Percentiles rank a stretch among this genome's conserved stretches.
These are phyloP conservation scores for Tulasnella sp. DNA, from an alignment of 768 basidiomycete species.

Conservation along the genomic window DNA sequence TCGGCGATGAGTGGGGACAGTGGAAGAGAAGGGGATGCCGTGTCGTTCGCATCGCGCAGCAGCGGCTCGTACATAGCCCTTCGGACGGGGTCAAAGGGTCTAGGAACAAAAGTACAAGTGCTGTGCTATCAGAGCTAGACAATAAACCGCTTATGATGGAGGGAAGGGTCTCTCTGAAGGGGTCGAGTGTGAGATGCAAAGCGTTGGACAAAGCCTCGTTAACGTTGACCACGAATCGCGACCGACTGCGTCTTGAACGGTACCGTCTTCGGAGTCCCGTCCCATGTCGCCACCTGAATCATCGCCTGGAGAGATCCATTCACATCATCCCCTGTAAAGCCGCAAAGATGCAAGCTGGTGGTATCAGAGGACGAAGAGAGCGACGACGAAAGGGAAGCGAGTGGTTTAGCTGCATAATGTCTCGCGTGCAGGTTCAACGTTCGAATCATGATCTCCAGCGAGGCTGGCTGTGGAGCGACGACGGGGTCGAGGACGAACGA, in stretches of 20 bases:
- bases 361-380: not conserved
- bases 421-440: slow-evolving; percentile 22
- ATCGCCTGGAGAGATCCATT: slow-evolving; percentile 11
- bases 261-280: slow-evolving; percentile 16
- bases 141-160: slow-evolving; percentile 22
- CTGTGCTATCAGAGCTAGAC: slow-evolving; percentile 28
- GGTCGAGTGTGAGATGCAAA: slow-evolving; percentile 26
- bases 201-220: slow-evolving; percentile 28
- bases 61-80: slow-evolving; percentile 9
- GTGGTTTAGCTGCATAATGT: slow-evolving; percentile 18
- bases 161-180: slow-evolving; percentile 30
- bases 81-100: slow-evolving; percentile 32
- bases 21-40: not conserved
- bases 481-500: too few relatives aligned
- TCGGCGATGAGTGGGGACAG: not conserved
- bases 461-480: not conserved
- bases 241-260: slow-evolving; percentile 24
- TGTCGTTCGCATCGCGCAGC: slow-evolving; percentile 2
- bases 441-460: slow-evolving; percentile 27
- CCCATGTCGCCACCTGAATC: slow-evolving; percentile 27
- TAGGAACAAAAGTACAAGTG: slow-evolving; percentile 23
- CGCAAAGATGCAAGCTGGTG: not conserved
- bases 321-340: slow-evolving; percentile 4
- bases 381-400: not conserved
- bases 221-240: slow-evolving; percentile 23